A percentile compares a stretch with the other conserved stretches of the same genome.
Conservation (phyloP, 352 stramenopile genomes). For the Thraustochytrium striatum region DNA sequence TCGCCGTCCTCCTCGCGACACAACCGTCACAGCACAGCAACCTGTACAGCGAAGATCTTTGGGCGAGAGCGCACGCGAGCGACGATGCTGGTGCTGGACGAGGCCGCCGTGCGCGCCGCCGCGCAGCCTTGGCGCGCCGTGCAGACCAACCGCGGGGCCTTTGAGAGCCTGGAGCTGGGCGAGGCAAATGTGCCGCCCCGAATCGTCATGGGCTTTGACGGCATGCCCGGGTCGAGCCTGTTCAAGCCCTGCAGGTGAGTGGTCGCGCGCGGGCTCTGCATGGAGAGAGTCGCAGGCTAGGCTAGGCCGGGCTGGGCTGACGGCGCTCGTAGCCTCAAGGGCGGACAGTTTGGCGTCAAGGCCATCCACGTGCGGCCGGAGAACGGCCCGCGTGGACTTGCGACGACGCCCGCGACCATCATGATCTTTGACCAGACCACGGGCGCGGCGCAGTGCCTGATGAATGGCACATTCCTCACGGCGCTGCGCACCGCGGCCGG, state of each 20-base stretch:
- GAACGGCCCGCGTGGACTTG: slow-evolving; percentile 6
- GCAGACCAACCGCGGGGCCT: not conserved
- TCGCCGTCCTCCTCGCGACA: not conserved
- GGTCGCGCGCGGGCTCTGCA: too few relatives aligned
- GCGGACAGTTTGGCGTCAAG: slow-evolving; percentile 11
- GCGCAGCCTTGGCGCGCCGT: slow-evolving; percentile 1
- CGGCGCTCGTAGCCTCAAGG: too few relatives aligned
- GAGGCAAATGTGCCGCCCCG: not conserved
- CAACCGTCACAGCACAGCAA: not conserved
- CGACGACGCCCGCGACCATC: slow-evolving; percentile 57
- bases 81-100: slow-evolving; percentile 21
- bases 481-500: slow-evolving; percentile 63
- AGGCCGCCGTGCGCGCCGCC: not conserved
- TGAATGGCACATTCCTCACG: slow-evolving; percentile 64
- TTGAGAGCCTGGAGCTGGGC: not conserved
- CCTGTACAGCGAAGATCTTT: not conserved
- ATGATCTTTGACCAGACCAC: slow-evolving; percentile 60
- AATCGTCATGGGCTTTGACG: slow-evolving; percentile 12
- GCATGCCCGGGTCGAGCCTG: slow-evolving; percentile 5
- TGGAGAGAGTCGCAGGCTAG: too few relatives aligned
- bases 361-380: slow-evolving; percentile 25
- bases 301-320: too few relatives aligned
- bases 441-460: slow-evolving; percentile 58
- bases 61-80: not conserved
- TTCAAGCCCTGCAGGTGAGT: slow-evolving; percentile 2